A percentile compares a stretch with the other conserved stretches of the same genome.
These are phyloP conservation scores for Acanthamoeba polyphaga DNA, from an alignment of 208 protist genomes.

Conservation along the genomic window DNA sequence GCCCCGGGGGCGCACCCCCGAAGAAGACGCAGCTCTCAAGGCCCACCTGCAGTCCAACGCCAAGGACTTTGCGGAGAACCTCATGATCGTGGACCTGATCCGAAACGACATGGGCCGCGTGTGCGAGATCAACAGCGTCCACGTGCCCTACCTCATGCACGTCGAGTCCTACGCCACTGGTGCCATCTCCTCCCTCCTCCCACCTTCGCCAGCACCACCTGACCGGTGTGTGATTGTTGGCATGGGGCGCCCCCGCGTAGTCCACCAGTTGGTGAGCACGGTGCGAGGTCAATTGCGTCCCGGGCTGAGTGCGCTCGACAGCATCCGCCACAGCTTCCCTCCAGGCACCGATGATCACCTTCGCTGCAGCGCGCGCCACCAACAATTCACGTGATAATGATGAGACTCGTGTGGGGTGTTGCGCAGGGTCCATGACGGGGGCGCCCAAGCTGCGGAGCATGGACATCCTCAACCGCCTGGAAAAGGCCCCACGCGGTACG, in stretches of 20 bases:
- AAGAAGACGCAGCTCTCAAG: constrained; percentile 63
- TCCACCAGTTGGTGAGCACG: constrained; percentile 86
- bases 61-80: constrained; percentile 87
- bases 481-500: background rate
- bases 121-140: constrained; percentile 79
- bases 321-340: constrained; percentile 57
- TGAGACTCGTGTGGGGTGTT: no score
- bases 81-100: constrained; percentile 89
- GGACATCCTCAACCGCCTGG: constrained; percentile 77
- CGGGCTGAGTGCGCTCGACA: background rate
- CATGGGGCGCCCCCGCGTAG: background rate
- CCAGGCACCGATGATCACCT: constrained; percentile 56
- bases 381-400: no score
- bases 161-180: constrained; percentile 37
- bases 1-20: constrained; percentile 6
- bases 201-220: no score
- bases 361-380: background rate
- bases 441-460: constrained; percentile 87
- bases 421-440: constrained; percentile 87
- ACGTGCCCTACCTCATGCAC: constrained; percentile 84
- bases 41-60: constrained; percentile 45
- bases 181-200: background rate
- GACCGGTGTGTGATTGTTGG: no score
- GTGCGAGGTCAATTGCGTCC: constrained; percentile 75
- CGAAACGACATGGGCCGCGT: constrained; percentile 87